Conservation (phyloP, 2,329 filamentous ascomycete genomes). For the Venturia aucupariae region DNA sequence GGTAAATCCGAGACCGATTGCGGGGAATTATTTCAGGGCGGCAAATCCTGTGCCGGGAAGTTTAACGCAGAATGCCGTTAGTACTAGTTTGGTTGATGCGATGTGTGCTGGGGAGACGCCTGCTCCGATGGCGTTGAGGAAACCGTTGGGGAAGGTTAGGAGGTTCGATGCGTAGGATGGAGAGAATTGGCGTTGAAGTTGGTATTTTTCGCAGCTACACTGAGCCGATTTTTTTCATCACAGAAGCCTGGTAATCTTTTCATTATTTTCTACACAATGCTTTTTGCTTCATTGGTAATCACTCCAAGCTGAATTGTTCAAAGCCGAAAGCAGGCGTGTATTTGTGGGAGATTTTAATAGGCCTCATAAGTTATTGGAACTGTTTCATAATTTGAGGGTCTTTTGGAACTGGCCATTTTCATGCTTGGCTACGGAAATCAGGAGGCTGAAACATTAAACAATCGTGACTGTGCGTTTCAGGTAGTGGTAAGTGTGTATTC, state of each 20-base stretch:
- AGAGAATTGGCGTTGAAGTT: neutral
- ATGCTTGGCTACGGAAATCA: neutral
- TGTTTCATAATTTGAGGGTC: neutral
- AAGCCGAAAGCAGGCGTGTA: neutral
- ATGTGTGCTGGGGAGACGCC: constrained; percentile 10
- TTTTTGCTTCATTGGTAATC: neutral
- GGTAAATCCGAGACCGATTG: constrained; percentile 12
- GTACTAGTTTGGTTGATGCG: constrained; percentile 1
- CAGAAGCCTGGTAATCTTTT: neutral
- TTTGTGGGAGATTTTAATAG: neutral
- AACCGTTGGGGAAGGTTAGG: neutral
- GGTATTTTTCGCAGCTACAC: neutral
- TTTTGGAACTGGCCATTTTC: neutral
- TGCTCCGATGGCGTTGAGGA: neutral
- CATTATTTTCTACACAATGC: neutral
- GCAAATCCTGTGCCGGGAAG: constrained; percentile 10
- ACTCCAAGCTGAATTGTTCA: neutral
- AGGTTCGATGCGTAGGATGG: neutral
- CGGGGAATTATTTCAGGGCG: constrained; percentile 13
- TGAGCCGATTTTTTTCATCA: neutral
- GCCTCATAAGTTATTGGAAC: neutral
- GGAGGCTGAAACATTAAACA: neutral
- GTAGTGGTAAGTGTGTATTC: neutral
- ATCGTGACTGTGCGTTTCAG: neutral
- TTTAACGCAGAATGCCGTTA: neutral